A percentile compares a stretch with the other conserved stretches of the same genome.
Evolutionary conservation across 1,284 basidiomycete genomes (phyloP).

Genomic region (Ustilago crameri): DNA sequence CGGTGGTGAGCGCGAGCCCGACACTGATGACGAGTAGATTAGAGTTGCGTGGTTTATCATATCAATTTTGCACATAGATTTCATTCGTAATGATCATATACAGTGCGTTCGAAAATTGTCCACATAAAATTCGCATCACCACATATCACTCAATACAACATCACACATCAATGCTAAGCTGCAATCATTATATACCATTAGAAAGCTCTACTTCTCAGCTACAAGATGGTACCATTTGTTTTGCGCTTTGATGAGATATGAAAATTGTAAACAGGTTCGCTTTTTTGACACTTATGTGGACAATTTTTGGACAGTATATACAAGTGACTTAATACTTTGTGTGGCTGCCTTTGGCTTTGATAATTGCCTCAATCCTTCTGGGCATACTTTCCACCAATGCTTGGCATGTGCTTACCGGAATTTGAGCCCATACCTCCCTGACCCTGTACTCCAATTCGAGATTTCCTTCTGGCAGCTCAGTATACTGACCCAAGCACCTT

Average conservation of each 20-base stretch:
- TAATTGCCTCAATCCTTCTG: slow-evolving; percentile 13
- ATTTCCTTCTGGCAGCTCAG: neutral
- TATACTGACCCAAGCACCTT: slow-evolving; percentile 2
- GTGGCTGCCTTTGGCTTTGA: slow-evolving; percentile 16
- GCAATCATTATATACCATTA: too few species aligned
- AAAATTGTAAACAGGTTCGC: neutral
- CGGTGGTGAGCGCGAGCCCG: slow-evolving; percentile 64
- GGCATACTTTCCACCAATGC: slow-evolving; percentile 23
- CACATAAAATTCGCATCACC: slow-evolving; percentile 6
- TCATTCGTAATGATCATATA: neutral
- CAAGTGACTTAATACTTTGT: slow-evolving; percentile 9
- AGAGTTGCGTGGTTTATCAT: neutral
- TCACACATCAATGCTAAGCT: neutral
- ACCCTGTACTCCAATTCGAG: neutral
- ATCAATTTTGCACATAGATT: slow-evolving; percentile 9
- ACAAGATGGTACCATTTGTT: too few species aligned
- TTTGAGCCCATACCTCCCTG: slow-evolving; percentile 4
- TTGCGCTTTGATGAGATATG: neutral
- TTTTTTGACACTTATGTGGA: neutral
- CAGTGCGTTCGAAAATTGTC: too few species aligned
- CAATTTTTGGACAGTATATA: neutral
- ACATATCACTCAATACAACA: slow-evolving; percentile 7
- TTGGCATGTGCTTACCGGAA: neutral
- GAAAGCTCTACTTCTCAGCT: too few species aligned
- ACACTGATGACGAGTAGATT: slow-evolving; percentile 63